Conservation (phyloP, 2,329 filamentous ascomycete species). For the Pyrenochaeta sp. region DNA sequence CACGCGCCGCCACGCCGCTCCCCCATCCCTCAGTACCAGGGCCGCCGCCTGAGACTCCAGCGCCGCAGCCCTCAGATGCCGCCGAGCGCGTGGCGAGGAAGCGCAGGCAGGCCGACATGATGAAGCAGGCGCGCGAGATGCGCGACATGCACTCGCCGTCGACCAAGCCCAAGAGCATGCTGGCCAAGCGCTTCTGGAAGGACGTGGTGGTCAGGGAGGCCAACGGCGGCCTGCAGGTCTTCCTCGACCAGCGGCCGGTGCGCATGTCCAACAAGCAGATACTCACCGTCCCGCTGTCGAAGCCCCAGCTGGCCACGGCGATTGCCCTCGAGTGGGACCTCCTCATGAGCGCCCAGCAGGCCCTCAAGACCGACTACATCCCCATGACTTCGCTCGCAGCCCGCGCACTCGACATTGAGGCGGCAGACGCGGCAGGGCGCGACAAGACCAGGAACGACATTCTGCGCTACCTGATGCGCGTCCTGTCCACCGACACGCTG, state of each 20-base stretch:
- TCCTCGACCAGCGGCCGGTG: slow-evolving; percentile 81
- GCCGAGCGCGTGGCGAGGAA: slow-evolving; percentile 59
- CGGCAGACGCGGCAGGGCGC: slow-evolving; percentile 67
- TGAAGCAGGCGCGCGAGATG: slow-evolving; percentile 57
- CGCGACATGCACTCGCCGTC: slow-evolving; percentile 45
- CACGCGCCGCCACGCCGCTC: slow-evolving; percentile 62
- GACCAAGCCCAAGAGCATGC: slow-evolving; percentile 57
- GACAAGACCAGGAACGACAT: slow-evolving; percentile 69
- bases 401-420: slow-evolving; percentile 81
- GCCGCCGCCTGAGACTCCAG: slow-evolving; percentile 66
- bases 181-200: slow-evolving; percentile 87
- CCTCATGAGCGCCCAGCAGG: slow-evolving; percentile 81
- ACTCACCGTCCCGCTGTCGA: slow-evolving; percentile 75
- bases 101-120: slow-evolving; percentile 59
- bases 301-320: slow-evolving; percentile 82
- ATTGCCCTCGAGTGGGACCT: slow-evolving; percentile 95
- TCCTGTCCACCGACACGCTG: slow-evolving; percentile 90
- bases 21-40: slow-evolving; percentile 66
- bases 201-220: slow-evolving; percentile 72
- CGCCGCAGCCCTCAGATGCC: slow-evolving; percentile 58
- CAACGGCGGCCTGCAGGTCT: slow-evolving; percentile 70
- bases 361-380: slow-evolving; percentile 84
- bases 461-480: slow-evolving; percentile 75
- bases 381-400: slow-evolving; percentile 87
- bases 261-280: slow-evolving; percentile 77